Percentiles rank a stretch among this genome's conserved stretches.
Conservation (phyloP, 352 stramenopile species). For the Thalassiosira livingstoniorum region DNA sequence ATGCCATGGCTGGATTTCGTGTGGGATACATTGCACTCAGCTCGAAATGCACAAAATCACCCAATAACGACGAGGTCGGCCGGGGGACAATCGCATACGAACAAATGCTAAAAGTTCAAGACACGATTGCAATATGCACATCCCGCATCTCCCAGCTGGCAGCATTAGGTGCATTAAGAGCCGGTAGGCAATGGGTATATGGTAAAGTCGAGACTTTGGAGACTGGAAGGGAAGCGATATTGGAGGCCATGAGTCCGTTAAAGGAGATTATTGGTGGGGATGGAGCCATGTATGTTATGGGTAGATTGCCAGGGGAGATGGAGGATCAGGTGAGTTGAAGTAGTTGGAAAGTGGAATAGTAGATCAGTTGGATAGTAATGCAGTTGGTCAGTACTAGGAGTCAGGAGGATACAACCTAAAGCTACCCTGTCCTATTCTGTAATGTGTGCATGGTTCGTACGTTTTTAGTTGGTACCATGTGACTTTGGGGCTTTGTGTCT, state of each 20-base stretch:
- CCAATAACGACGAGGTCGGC: constrained; percentile 7
- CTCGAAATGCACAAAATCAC: constrained; percentile 34
- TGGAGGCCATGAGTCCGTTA: constrained; percentile 66
- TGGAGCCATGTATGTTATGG: constrained; percentile 82
- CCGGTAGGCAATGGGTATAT: constrained; percentile 68
- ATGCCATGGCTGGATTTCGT: constrained; percentile 83
- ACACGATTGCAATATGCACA: constrained; percentile 88
- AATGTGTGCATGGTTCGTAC: too few relatives aligned
- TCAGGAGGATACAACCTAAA: background rate
- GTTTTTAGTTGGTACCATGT: too few relatives aligned
- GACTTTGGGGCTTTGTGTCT: too few relatives aligned
- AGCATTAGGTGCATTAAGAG: constrained; percentile 81
- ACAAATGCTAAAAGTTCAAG: constrained; percentile 84
- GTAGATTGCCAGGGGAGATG: constrained; percentile 64
- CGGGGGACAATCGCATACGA: constrained; percentile 51
- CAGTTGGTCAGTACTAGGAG: background rate
- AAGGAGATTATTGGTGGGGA: constrained; percentile 70
- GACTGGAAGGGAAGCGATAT: constrained; percentile 59
- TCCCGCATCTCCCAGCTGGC: constrained; percentile 85
- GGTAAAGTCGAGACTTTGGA: constrained; percentile 72
- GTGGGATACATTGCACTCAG: constrained; percentile 73
- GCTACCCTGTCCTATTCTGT: too few relatives aligned
- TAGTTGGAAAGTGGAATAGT: background rate
- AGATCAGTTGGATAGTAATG: background rate
- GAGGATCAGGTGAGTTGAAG: constrained; percentile 48